A percentile compares a stretch with the other conserved stretches of the same genome.
Conservation (phyloP, 176 grass and related monocot genomes). For the Rhynchospora pubera region DNA sequence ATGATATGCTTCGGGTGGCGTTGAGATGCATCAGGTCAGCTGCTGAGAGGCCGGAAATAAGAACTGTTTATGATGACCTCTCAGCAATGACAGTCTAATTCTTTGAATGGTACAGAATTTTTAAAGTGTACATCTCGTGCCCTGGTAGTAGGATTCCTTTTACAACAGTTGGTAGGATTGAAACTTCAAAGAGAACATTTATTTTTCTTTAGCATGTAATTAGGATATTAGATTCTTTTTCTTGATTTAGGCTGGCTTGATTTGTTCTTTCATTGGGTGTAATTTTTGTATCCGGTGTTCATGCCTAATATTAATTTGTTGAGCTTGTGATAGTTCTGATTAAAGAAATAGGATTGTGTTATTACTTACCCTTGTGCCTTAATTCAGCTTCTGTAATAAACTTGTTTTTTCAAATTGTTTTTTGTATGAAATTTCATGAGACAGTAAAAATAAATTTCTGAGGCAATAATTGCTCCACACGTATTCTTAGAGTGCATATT, state of each 20-base stretch:
- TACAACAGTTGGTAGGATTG: constrained; percentile 47
- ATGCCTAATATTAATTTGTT: constrained; percentile 27
- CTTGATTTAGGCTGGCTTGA: constrained; percentile 22
- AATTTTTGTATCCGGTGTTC: not conserved
- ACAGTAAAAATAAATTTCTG: not conserved
- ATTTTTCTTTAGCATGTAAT: constrained; percentile 15
- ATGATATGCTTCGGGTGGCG: constrained; percentile 62
- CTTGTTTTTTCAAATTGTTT: not conserved
- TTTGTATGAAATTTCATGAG: not conserved
- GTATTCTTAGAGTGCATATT: too few relatives aligned
- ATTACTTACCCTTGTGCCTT: constrained; percentile 11
- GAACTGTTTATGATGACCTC: constrained; percentile 77
- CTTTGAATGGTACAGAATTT: not conserved
- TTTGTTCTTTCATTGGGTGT: constrained; percentile 31
- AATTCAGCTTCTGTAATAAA: not conserved
- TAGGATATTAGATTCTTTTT: constrained; percentile 33
- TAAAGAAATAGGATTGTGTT: constrained; percentile 31
- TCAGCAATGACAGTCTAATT: constrained; percentile 32
- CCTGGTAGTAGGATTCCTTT: constrained; percentile 27
- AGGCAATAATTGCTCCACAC: not conserved
- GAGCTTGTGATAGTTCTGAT: constrained; percentile 33
- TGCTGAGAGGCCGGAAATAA: constrained; percentile 69
- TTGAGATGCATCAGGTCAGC: constrained; percentile 67
- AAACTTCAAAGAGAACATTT: constrained; percentile 24
- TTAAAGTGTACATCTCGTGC: constrained; percentile 54